Percentiles rank a stretch among this genome's conserved stretches.
Conservation (phyloP, 768 basidiomycete genomes). For the Sporobolomyces pararoseus region DNA sequence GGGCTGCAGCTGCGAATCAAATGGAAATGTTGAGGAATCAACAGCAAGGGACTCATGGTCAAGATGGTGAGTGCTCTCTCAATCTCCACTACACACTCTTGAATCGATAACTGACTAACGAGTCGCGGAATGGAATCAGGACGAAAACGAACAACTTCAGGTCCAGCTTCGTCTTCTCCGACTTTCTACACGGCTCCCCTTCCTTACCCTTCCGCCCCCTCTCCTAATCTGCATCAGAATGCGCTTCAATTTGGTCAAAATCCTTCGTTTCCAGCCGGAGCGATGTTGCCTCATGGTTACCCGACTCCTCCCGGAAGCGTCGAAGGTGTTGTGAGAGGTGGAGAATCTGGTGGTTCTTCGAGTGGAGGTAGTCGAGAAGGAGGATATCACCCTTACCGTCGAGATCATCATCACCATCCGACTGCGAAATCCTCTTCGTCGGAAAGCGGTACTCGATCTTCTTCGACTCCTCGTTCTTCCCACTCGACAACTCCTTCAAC, state of each 20-base stretch:
- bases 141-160: slow-evolving; percentile 29
- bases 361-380: slow-evolving; percentile 7
- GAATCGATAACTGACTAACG: neutral
- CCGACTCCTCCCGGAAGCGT: slow-evolving; percentile 33
- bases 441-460: neutral
- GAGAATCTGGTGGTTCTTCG: slow-evolving; percentile 24
- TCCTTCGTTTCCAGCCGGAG: slow-evolving; percentile 24
- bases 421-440: neutral
- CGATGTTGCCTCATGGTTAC: slow-evolving; percentile 39
- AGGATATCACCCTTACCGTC: slow-evolving; percentile 37
- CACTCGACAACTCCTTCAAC: slow-evolving; percentile 9
- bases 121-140: neutral
- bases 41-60: slow-evolving; percentile 7
- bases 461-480: slow-evolving; percentile 7
- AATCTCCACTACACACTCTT: neutral
- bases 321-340: slow-evolving; percentile 22
- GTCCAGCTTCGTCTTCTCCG: slow-evolving; percentile 14
- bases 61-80: slow-evolving; percentile 5
- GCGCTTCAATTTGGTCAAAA: neutral
- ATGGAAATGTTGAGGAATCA: slow-evolving; percentile 27
- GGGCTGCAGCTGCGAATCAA: slow-evolving; percentile 7
- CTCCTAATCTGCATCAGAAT: neutral
- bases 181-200: slow-evolving; percentile 17
- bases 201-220: slow-evolving; percentile 11
- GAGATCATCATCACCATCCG: slow-evolving; percentile 3